phyloP scores from a whole-genome alignment of 441 rosid genomes.

The Erysimum cheiri region DNA sequence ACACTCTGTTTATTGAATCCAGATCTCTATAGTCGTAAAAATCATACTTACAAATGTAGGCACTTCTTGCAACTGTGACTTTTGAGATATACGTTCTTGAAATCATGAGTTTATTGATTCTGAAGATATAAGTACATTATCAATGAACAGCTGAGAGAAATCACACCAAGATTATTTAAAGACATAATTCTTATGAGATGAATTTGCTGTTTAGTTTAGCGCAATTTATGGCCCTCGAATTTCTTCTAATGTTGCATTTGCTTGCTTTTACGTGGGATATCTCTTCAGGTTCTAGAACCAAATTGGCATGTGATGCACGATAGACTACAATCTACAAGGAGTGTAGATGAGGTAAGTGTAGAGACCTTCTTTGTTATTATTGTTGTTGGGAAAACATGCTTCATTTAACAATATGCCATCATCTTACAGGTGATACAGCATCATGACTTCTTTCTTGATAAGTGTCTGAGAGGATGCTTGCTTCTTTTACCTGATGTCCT shows the following conservation, averaged over 20 bases:
- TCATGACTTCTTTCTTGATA: conserved; percentile 92
- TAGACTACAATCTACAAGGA: conserved; percentile 78
- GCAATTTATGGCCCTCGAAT: conserved; percentile 7
- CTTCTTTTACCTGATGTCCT: conserved; percentile 93
- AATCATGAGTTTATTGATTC: conserved; percentile 2
- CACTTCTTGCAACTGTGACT: conserved; percentile 13
- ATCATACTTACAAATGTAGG: neutral
- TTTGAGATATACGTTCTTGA: neutral
- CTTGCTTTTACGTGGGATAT: conserved; percentile 25
- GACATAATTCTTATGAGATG: neutral
- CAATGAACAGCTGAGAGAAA: conserved; percentile 15
- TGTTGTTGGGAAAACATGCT: neutral
- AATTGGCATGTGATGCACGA: conserved; percentile 92
- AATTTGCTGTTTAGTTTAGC: conserved; percentile 19
- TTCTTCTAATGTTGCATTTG: conserved; percentile 13
- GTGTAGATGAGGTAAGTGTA: conserved; percentile 81
- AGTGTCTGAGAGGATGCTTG: conserved; percentile 93
- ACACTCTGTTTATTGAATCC: neutral
- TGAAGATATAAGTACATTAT: conserved; percentile 9
- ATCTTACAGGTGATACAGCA: conserved; percentile 82
- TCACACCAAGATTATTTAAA: neutral
- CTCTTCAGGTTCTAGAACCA: conserved; percentile 93
- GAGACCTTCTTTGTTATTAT: conserved; percentile 10
- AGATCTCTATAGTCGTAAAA: conserved; percentile 5
- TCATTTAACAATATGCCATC: conserved; percentile 26